Percentiles rank a stretch among this genome's conserved stretches.
phyloP scores from a whole-genome alignment of 805 yeast genomes.

The Starmerella asiatica region DNA sequence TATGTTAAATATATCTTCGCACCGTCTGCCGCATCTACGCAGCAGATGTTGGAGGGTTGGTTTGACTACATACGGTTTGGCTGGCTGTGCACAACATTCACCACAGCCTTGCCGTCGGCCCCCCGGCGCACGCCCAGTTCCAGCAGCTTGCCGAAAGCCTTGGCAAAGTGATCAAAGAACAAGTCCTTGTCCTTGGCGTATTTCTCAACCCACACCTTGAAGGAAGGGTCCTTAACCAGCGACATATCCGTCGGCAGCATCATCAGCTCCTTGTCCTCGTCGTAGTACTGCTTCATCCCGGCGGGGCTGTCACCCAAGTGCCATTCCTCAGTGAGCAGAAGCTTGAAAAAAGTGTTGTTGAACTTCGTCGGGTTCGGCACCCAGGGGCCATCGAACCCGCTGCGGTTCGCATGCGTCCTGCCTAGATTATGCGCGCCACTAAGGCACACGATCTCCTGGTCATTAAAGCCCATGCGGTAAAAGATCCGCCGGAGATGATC shows the following conservation, averaged over 20 bases:
- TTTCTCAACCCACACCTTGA: slow-evolving; percentile 45
- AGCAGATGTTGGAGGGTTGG: no score
- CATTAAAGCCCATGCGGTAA: slow-evolving; percentile 46
- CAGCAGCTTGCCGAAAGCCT: slow-evolving; percentile 53
- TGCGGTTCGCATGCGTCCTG: slow-evolving; percentile 46
- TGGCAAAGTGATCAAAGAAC: slow-evolving; percentile 52
- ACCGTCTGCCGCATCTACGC: no score
- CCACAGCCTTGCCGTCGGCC: slow-evolving; percentile 27
- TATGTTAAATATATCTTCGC: no score
- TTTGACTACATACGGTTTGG: background rate
- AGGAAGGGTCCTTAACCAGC: slow-evolving; percentile 46
- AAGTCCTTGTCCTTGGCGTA: slow-evolving; percentile 53
- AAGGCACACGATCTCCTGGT: slow-evolving; percentile 48
- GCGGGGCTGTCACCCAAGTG: slow-evolving; percentile 27
- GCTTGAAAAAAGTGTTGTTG: slow-evolving; percentile 58
- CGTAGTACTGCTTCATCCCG: slow-evolving; percentile 30
- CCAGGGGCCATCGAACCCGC: slow-evolving; percentile 87
- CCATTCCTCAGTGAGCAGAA: slow-evolving; percentile 45
- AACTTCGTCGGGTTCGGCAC: slow-evolving; percentile 65
- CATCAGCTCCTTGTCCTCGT: slow-evolving; percentile 55
- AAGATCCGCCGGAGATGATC: slow-evolving; percentile 43
- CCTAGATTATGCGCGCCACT: slow-evolving; percentile 53
- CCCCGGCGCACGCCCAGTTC: slow-evolving; percentile 68
- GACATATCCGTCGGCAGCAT: slow-evolving; percentile 79
- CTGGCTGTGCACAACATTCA: slow-evolving; percentile 22